Percentiles rank a stretch among this genome's conserved stretches.
Evolutionary conservation across 169 alveolate species (phyloP).

Genomic region (Babesia bigemina): DNA sequence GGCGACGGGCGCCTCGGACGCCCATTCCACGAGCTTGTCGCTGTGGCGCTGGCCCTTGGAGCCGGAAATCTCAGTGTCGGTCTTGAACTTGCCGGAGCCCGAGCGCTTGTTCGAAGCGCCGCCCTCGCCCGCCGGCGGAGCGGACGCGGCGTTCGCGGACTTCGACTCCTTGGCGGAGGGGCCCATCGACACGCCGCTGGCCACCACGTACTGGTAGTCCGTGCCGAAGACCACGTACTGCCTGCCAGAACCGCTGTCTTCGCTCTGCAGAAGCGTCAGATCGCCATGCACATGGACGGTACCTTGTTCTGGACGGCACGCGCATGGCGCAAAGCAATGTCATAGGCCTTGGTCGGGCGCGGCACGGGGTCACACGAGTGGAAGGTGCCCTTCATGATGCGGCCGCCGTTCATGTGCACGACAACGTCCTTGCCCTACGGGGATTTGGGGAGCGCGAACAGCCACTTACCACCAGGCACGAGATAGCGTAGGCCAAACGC

Average conservation of each 20-base stretch:
- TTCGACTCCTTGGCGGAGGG: not conserved
- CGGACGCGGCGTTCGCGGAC: not conserved
- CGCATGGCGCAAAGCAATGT: conserved; percentile 47
- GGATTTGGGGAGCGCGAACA: not conserved
- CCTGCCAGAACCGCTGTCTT: not conserved
- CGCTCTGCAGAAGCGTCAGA: conserved; percentile 2
- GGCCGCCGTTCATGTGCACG: conserved; percentile 45
- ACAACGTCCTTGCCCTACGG: conserved; percentile 55
- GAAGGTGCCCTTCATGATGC: conserved; percentile 31
- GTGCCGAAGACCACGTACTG: conserved; percentile 38
- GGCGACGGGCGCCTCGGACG: conserved; percentile 44
- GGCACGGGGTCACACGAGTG: conserved; percentile 45
- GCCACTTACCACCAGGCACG: conserved; percentile 44
- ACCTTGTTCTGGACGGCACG: conserved; percentile 15
- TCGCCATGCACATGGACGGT: not conserved
- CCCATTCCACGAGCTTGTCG: conserved; percentile 54
- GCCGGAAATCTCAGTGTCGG: conserved; percentile 55
- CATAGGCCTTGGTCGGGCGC: conserved; percentile 34
- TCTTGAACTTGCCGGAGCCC: conserved; percentile 38
- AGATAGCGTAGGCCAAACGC: conserved; percentile 57
- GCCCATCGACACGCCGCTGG: conserved; percentile 8
- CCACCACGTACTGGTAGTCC: conserved; percentile 47
- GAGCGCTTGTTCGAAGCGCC: not conserved
- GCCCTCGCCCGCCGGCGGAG: conserved; percentile 5
- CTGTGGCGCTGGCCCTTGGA: conserved; percentile 20